Evolutionary conservation across 805 yeast species (phyloP).

Genomic region (Saccharomycopsis oosterbeekiorum): DNA sequence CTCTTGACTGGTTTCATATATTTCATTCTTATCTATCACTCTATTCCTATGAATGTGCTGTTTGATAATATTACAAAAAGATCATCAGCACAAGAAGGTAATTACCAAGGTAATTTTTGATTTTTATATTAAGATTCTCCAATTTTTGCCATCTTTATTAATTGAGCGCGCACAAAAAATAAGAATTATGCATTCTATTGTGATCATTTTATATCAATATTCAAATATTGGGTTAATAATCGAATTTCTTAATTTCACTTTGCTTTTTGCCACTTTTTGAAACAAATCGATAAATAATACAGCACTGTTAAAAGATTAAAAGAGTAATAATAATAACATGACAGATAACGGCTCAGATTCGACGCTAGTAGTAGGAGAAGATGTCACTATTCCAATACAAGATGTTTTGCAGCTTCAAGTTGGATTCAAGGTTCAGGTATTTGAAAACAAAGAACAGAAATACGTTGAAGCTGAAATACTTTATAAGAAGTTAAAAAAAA

Average conservation of each 20-base stretch:
- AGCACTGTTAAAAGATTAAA: too few relatives aligned
- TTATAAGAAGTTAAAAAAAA: slow-evolving; percentile 64
- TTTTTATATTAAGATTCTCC: neutral
- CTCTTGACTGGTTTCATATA: slow-evolving; percentile 31
- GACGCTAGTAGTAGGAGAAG: neutral
- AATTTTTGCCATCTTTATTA: neutral
- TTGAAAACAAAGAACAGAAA: slow-evolving; percentile 60
- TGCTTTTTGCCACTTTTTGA: neutral
- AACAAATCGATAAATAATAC: too few relatives aligned
- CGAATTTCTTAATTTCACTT: too few relatives aligned
- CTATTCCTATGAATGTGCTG: neutral
- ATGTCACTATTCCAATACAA: neutral
- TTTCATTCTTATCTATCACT: neutral
- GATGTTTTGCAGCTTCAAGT: slow-evolving; percentile 20
- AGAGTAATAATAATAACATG: neutral
- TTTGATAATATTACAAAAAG: too few relatives aligned
- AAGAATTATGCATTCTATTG: too few relatives aligned
- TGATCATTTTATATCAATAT: neutral
- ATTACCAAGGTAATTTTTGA: neutral
- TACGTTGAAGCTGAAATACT: slow-evolving; percentile 77
- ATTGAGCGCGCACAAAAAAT: neutral
- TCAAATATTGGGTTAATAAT: neutral
- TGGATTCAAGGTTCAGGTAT: slow-evolving; percentile 77
- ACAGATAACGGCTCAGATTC: neutral
- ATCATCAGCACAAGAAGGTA: too few relatives aligned